phyloP scores from a whole-genome alignment of 805 yeast genomes.

The Schwanniomyces occidentalis region DNA sequence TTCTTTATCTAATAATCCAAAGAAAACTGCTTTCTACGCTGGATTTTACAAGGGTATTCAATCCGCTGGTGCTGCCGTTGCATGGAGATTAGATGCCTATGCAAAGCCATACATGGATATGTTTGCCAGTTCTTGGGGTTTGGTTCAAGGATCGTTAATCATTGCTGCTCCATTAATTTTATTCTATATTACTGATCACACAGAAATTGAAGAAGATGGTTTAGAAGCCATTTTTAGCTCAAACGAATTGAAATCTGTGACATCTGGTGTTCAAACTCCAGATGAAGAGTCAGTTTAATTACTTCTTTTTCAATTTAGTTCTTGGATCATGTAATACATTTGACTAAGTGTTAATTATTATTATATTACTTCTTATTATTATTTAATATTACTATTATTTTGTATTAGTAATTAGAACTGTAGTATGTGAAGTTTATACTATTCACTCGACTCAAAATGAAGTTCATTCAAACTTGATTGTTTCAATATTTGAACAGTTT shows the following conservation, averaged over 20 bases:
- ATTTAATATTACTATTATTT: too few species aligned
- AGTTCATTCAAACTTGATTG: too few species aligned
- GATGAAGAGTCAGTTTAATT: conserved; percentile 8
- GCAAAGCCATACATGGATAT: conserved; percentile 36
- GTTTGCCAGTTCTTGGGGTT: conserved; percentile 55
- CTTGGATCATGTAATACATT: too few species aligned
- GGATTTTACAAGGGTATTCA: conserved; percentile 66
- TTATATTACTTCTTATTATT: too few species aligned
- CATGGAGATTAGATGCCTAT: conserved; percentile 56
- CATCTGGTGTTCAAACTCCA: conserved; percentile 12
- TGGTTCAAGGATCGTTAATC: conserved; percentile 47
- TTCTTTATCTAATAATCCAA: conserved; percentile 55
- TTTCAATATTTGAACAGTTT: too few species aligned
- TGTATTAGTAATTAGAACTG: too few species aligned
- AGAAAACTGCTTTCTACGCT: conserved; percentile 55
- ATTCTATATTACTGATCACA: conserved; percentile 45
- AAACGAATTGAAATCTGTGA: conserved; percentile 26
- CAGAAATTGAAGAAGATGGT: conserved; percentile 36
- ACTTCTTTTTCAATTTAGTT: too few species aligned
- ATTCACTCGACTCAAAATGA: too few species aligned
- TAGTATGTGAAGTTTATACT: too few species aligned
- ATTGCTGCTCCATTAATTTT: conserved; percentile 50
- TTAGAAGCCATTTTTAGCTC: conserved; percentile 21
- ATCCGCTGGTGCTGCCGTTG: conserved; percentile 62
- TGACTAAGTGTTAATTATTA: too few species aligned